phyloP scores from a whole-genome alignment of 805 yeast species.

The Wickerhamiella spandovensis region DNA sequence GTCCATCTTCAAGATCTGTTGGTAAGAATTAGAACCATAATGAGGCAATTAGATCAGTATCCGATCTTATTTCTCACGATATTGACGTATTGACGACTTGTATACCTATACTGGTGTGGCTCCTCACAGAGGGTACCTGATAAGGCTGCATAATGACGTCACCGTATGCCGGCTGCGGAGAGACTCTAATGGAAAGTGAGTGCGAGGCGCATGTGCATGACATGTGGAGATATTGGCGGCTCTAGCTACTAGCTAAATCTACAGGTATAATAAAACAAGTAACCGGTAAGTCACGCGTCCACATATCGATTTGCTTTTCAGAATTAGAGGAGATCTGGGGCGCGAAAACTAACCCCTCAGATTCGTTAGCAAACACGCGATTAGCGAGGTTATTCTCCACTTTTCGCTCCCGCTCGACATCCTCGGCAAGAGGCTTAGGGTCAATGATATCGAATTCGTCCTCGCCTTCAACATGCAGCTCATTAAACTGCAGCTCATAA shows the following conservation, averaged over 20 bases:
- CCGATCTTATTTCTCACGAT: too few relatives aligned
- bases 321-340: not conserved
- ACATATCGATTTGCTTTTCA: not conserved
- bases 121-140: not conserved
- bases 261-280: not conserved
- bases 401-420: not conserved
- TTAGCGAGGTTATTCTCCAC: not conserved
- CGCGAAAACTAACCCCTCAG: not conserved
- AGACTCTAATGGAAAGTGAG: not conserved
- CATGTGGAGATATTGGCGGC: not conserved
- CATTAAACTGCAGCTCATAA: slow-evolving; percentile 85
- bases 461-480: slow-evolving; percentile 74
- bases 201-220: not conserved
- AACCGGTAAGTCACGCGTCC: not conserved
- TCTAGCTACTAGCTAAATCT: not conserved
- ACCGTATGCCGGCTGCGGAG: not conserved
- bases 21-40: too few relatives aligned
- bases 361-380: not conserved
- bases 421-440: not conserved
- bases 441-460: slow-evolving; percentile 70
- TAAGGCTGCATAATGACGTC: not conserved
- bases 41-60: too few relatives aligned
- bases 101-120: too few relatives aligned
- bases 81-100: too few relatives aligned
- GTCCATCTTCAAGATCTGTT: too few relatives aligned